phyloP scores from a whole-genome alignment of 495 filamentous ascomycete genomes.

The Tricharina praecox region DNA sequence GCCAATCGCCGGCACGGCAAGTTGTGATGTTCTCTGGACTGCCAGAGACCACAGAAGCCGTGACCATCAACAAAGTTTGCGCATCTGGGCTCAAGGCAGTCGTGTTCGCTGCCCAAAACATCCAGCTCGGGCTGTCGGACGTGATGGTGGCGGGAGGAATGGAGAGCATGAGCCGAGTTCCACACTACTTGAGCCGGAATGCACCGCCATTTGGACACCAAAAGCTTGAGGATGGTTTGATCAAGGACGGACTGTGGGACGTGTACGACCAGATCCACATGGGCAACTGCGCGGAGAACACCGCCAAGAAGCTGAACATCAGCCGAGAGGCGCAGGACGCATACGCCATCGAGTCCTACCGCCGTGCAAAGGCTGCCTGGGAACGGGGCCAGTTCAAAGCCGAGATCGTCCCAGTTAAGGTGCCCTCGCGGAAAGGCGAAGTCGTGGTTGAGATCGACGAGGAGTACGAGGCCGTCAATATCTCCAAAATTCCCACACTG shows the following conservation, averaged over 20 bases:
- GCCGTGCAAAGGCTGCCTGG: conserved; percentile 85
- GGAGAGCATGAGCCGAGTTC: conserved; percentile 91
- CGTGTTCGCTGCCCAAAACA: conserved; percentile 75
- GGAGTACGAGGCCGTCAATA: conserved; percentile 66
- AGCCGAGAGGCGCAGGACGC: conserved; percentile 71
- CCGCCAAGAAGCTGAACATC: conserved; percentile 70
- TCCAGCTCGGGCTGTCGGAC: conserved; percentile 73
- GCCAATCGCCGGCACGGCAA: conserved; percentile 84
- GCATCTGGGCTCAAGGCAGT: conserved; percentile 88
- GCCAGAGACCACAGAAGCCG: conserved; percentile 55
- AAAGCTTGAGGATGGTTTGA: conserved; percentile 73
- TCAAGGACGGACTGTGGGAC: conserved; percentile 92
- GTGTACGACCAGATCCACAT: conserved; percentile 95
- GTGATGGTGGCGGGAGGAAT: conserved; percentile 86
- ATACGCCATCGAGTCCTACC: conserved; percentile 75
- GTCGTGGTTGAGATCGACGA: conserved; percentile 66
- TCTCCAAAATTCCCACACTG: conserved; percentile 66
- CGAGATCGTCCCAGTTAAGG: conserved; percentile 71
- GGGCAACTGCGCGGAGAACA: conserved; percentile 94
- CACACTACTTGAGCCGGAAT: conserved; percentile 71
- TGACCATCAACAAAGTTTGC: conserved; percentile 95
- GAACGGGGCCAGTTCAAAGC: conserved; percentile 58
- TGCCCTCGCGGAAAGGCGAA: conserved; percentile 70
- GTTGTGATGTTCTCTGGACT: conserved; percentile 79
- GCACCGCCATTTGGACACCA: conserved; percentile 72